Evolutionary conservation across 257 asterid genomes (phyloP).

Genomic region (Solanum piurae): DNA sequence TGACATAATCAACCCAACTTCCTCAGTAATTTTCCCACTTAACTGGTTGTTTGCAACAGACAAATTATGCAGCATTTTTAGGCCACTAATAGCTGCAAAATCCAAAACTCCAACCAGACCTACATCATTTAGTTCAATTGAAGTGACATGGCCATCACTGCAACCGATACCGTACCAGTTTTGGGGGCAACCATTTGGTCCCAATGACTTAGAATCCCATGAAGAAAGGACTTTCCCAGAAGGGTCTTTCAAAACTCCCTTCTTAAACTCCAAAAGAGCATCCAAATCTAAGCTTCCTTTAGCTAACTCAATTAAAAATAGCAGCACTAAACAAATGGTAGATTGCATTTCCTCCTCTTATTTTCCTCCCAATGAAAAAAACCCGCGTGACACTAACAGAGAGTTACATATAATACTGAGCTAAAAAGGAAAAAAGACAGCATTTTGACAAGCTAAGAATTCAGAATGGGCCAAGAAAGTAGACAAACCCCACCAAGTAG

Average conservation of each 20-base stretch:
- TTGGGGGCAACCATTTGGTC: conserved; percentile 62
- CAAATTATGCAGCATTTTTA: conserved; percentile 54
- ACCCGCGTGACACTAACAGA: neutral
- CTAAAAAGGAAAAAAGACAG: neutral
- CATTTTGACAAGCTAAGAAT: neutral
- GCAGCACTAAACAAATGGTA: conserved; percentile 33
- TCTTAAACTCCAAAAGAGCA: conserved; percentile 51
- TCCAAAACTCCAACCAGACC: conserved; percentile 50
- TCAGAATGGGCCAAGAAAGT: neutral
- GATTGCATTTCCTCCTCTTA: conserved; percentile 29
- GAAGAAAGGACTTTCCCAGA: conserved; percentile 47
- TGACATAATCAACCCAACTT: conserved; percentile 28
- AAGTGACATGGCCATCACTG: conserved; percentile 48
- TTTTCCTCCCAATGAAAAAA: conserved; percentile 4
- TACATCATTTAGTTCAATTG: conserved; percentile 38
- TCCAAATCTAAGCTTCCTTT: conserved; percentile 47
- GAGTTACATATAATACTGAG: neutral
- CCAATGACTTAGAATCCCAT: conserved; percentile 70
- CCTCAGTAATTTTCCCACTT: conserved; percentile 42
- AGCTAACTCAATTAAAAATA: conserved; percentile 18
- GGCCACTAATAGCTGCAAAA: conserved; percentile 38
- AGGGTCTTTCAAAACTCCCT: conserved; percentile 47
- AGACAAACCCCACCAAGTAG: neutral
- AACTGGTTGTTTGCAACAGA: conserved; percentile 50
- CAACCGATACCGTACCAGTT: conserved; percentile 64